Base-by-base conservation (phyloP, 306 rosid genomes). In the Vicia faba region DNA sequence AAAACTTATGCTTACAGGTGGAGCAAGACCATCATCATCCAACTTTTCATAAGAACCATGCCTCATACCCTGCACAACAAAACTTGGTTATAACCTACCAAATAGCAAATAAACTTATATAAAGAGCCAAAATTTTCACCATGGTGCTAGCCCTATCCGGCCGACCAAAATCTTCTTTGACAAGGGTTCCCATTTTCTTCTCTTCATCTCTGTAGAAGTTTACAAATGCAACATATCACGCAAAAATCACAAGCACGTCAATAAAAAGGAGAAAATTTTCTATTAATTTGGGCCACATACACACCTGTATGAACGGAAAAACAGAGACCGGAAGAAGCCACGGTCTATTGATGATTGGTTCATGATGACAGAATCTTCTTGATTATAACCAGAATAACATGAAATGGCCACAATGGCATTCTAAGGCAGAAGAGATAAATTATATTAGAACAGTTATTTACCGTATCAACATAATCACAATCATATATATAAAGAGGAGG, bases 1-100 rank as follows among this genome's bases (percentile, higher is more conserved):
- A 66, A 49, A 46, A 15, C 33, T 48, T 66, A 66, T 66, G 75
- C 97, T 80, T 81, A 93, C 99, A 60, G 99, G 97, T 61, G 99
- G 97, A 45, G 97, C 99, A 69, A 93, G 99, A 67, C 99, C 99
- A 79, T 93, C 99, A 78, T 93, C 99, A 72, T 93, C 96, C 83
- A 93, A 77, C 82, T 93, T 93, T 70, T 93, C 99, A 57, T 93
- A 93, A 35, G 99, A 93, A 55, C 99, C 99, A 78, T 90, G 99
- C 59, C 97, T 83, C 99, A 93, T 93, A 33, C 99, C 97, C 99
- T 93, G 84, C 62, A 82, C 81, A 77, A 73, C 19, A n/a, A 43
- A 69, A 66, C 61, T 64, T 25, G 38, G 61, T 50, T 53, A 44
- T 1, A 35, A 7, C 67, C 64, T 56, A 61, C 18, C 10, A 44